A percentile compares a stretch with the other conserved stretches of the same genome.
phyloP scores from a whole-genome alignment of 164 flowering plant genomes.

The Vitis labrusca region DNA sequence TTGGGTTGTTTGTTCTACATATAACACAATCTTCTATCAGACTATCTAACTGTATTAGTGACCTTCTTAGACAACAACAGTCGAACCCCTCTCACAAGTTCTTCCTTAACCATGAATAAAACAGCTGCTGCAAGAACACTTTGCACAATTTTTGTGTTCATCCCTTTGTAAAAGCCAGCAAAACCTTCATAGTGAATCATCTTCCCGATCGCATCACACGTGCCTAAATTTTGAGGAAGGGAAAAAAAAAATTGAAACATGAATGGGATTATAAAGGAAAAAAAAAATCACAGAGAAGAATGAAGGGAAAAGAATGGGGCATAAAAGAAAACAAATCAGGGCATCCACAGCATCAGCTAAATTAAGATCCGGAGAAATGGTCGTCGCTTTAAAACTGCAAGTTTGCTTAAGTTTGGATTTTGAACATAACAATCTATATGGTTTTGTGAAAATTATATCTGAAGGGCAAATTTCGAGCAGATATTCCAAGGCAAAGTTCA shows the following conservation, averaged over 20 bases:
- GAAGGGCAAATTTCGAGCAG: too few relatives aligned
- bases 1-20: neutral
- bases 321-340: too few relatives aligned
- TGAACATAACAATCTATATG: too few relatives aligned
- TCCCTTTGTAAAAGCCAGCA: slow-evolving; percentile 79
- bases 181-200: slow-evolving; percentile 82
- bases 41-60: slow-evolving; percentile 20
- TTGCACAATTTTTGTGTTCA: slow-evolving; percentile 89
- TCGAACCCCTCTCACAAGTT: slow-evolving; percentile 65
- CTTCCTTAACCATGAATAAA: slow-evolving; percentile 90
- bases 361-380: too few relatives aligned
- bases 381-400: too few relatives aligned
- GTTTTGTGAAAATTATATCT: too few relatives aligned
- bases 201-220: slow-evolving; percentile 74
- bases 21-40: neutral
- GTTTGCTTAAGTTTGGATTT: too few relatives aligned
- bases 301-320: neutral
- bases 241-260: neutral
- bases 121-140: slow-evolving; percentile 96
- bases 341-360: too few relatives aligned
- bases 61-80: slow-evolving; percentile 40
- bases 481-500: too few relatives aligned
- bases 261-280: too few relatives aligned
- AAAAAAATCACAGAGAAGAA: too few relatives aligned
- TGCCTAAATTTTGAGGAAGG: slow-evolving; percentile 44